Conservation (phyloP, 2,329 filamentous ascomycete species). For the Fusarium sp. region DNA sequence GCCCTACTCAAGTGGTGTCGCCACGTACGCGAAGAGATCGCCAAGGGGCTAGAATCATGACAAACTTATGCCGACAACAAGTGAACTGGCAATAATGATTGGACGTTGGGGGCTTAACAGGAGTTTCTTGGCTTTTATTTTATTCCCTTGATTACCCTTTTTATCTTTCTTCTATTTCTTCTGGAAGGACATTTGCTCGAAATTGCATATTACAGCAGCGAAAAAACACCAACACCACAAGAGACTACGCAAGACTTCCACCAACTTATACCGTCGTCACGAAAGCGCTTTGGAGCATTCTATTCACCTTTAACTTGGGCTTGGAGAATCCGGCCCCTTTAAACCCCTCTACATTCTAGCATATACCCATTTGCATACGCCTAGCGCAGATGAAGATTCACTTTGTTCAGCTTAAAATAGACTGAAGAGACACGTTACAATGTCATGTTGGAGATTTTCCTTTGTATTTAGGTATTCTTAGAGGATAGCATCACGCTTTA, state of each 20-base stretch:
- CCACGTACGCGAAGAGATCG: conserved; percentile 85
- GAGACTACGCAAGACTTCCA: conserved; percentile 21
- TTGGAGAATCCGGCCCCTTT: conserved; percentile 27
- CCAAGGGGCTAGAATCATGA: conserved; percentile 70
- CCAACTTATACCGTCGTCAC: conserved; percentile 14
- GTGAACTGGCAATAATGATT: conserved; percentile 40
- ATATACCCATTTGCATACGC: conserved; percentile 53
- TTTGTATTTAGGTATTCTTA: not conserved
- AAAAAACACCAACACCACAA: not conserved
- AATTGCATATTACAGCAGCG: conserved; percentile 40
- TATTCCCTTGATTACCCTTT: not conserved
- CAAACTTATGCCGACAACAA: not conserved
- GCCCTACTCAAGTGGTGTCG: conserved; percentile 87
- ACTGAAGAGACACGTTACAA: conserved; percentile 35
- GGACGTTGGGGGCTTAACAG: conserved; percentile 42
- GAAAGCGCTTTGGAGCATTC: conserved; percentile 31
- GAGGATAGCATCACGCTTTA: not conserved
- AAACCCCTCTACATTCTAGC: conserved; percentile 48
- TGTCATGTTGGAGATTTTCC: not conserved
- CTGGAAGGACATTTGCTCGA: conserved; percentile 33
- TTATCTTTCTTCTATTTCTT: conserved; percentile 4
- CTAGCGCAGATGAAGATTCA: conserved; percentile 45
- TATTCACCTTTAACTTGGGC: conserved; percentile 28
- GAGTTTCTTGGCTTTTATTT: conserved; percentile 37
- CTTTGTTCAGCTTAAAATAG: conserved; percentile 38